A percentile compares a stretch with the other conserved stretches of the same genome.
Evolutionary conservation across 2,329 filamentous ascomycete genomes (phyloP).

Genomic region (Blastomyces gilchristii): DNA sequence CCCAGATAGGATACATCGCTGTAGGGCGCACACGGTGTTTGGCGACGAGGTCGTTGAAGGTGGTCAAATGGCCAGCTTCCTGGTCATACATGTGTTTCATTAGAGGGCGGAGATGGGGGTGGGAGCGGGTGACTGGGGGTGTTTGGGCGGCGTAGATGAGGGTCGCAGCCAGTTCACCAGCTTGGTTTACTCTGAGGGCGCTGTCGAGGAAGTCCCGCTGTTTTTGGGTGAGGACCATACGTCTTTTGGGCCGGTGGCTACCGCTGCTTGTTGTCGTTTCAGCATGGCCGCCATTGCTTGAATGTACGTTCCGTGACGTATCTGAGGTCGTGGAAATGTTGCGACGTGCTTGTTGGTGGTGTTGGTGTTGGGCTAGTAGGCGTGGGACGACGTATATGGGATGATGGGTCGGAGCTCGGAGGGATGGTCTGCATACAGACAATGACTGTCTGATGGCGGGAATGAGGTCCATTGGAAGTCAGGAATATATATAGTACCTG

Average conservation of each 20-base stretch:
- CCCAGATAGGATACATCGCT: slow-evolving; percentile 85
- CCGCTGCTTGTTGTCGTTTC: neutral
- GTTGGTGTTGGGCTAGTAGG: neutral
- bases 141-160: slow-evolving; percentile 89
- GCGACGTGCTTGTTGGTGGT: neutral
- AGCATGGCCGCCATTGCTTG: neutral
- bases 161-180: slow-evolving; percentile 90
- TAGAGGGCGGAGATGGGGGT: slow-evolving; percentile 78
- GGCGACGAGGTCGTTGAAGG: slow-evolving; percentile 73
- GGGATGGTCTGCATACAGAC: neutral
- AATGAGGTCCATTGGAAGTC: neutral
- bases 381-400: neutral
- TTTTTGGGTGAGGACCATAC: slow-evolving; percentile 53
- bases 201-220: slow-evolving; percentile 67
- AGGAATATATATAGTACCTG: neutral
- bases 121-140: slow-evolving; percentile 63
- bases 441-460: neutral
- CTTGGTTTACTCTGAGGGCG: slow-evolving; percentile 90
- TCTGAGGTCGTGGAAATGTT: neutral
- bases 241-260: slow-evolving; percentile 19
- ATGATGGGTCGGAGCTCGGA: neutral
- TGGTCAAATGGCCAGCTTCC: slow-evolving; percentile 75
- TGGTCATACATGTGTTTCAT: slow-evolving; percentile 99
- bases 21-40: slow-evolving; percentile 87
- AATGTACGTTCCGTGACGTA: neutral